Conservation (phyloP, 306 rosid species). For the Rosa lucieae region DNA sequence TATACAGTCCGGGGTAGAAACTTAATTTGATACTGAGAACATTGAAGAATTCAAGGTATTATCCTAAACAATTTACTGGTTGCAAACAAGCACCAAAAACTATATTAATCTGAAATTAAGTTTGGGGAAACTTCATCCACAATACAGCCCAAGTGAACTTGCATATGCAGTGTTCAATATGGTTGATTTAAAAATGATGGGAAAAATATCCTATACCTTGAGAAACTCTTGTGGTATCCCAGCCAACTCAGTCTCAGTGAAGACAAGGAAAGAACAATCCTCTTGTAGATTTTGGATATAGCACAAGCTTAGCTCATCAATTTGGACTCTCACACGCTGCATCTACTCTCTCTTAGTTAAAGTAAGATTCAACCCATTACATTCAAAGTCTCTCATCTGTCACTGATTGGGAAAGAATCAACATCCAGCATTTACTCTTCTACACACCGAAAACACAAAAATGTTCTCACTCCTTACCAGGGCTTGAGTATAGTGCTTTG, state of each 20-base stretch:
- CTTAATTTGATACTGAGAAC: neutral
- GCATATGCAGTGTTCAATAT: neutral
- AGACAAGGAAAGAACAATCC: slow-evolving; percentile 54
- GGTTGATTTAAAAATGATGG: neutral
- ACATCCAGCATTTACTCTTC: slow-evolving; percentile 29
- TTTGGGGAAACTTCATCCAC: neutral
- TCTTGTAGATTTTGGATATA: slow-evolving; percentile 79
- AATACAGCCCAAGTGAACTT: neutral
- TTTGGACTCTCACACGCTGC: slow-evolving; percentile 62
- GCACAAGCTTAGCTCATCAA: slow-evolving; percentile 68
- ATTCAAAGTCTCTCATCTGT: slow-evolving; percentile 97
- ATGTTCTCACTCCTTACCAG: slow-evolving; percentile 52
- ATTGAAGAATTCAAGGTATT: neutral
- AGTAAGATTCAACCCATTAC: slow-evolving; percentile 87
- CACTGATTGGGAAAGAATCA: slow-evolving; percentile 87
- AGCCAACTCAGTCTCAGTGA: slow-evolving; percentile 65
- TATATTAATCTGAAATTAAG: neutral
- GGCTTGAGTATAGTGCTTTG: slow-evolving; percentile 56
- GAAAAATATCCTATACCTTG: slow-evolving; percentile 50
- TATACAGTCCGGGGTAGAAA: neutral
- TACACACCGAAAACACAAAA: neutral
- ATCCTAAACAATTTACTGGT: neutral
- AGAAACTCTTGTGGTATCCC: slow-evolving; percentile 80
- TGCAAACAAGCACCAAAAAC: neutral
- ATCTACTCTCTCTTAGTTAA: slow-evolving; percentile 81